These are phyloP conservation scores for Cunninghamia lanceolata DNA, from an alignment of 75 land plant genomes.

Conservation along the genomic window DNA sequence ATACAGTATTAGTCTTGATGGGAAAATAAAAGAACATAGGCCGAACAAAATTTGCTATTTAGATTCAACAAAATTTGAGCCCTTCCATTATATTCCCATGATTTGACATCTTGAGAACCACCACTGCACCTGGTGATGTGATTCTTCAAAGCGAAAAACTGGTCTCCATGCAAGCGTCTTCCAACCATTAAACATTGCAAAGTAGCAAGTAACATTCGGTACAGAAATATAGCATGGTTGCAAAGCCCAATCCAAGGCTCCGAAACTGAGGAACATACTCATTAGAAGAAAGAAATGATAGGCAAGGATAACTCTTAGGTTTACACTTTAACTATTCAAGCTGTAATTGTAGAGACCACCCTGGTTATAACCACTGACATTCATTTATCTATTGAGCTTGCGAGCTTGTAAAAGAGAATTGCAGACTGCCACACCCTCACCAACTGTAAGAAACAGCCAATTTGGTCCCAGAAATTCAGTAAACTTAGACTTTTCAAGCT, in stretches of 20 bases:
- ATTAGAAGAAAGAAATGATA: background rate
- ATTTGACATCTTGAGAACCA: background rate
- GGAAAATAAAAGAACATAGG: too few relatives aligned
- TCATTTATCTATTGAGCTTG: conserved; percentile 14
- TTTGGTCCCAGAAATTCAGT: conserved; percentile 64
- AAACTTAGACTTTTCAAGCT: conserved; percentile 55
- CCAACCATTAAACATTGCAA: too few relatives aligned
- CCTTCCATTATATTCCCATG: too few relatives aligned
- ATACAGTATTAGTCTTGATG: too few relatives aligned
- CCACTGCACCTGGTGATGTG: background rate
- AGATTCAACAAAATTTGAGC: background rate
- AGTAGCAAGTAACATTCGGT: background rate
- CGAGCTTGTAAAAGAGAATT: conserved; percentile 44
- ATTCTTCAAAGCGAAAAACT: too few relatives aligned
- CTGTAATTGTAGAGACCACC: background rate
- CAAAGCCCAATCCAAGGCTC: too few relatives aligned
- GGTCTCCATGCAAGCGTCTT: background rate
- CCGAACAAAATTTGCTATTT: background rate
- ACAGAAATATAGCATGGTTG: background rate
- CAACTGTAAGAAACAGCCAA: conserved; percentile 83
- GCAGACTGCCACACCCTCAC: conserved; percentile 66
- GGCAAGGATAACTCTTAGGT: background rate
- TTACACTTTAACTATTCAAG: background rate
- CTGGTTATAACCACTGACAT: background rate
- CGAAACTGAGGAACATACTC: too few relatives aligned